Evolutionary conservation across 495 filamentous ascomycete genomes (phyloP), one percentile per base, ranked within the genome.

Genomic region (Stereocaulon alpinum): DNA sequence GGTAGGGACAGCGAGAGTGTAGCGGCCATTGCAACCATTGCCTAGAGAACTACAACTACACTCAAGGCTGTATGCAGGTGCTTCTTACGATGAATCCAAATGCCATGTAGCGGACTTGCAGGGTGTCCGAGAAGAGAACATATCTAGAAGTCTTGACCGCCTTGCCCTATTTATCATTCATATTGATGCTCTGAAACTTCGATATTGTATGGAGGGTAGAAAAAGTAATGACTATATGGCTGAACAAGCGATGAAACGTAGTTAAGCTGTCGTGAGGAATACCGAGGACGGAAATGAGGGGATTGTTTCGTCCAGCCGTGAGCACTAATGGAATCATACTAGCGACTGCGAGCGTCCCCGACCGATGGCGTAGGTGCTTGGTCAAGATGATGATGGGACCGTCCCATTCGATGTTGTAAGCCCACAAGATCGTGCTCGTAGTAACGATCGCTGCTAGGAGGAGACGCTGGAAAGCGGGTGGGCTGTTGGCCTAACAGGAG

Each of bases 401-500:
- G 40, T 63, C 22, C 65, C 65, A 67, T 34, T 65, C 63, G 54
- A 77, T 64, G 6, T 70, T 80, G n/a, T 86, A 76, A 43, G 87
- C 81, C 67, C 88, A 89, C 56, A 92, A 87, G 3, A 79, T 77
- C 34, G 95, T 73, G 65, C 96, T 96, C 72, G 82, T 85, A 37
- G 76, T 77, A 29, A 95, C 72, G 67, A 95, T 90, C 14, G 77
- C 75, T 22, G 78, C 64, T 4, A 98, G 74, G 49, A 95, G 74
- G 40, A 93, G 64, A 6, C 78, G 77, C 67, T 98, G 91, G 91
- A 52, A 96, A 82, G 11, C 93, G 83, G 44, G 85, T 88, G 4
- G 93, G 93, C 3, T 97, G 73, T 1, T 85, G 91, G 34, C 93
- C 93, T 66, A 96, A 79, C 69, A 89, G 91, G 64, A 93, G 67